A percentile compares a stretch with the other conserved stretches of the same genome.
phyloP scores from a whole-genome alignment of 2,329 filamentous ascomycete species.

The Nemania bipapillata region DNA sequence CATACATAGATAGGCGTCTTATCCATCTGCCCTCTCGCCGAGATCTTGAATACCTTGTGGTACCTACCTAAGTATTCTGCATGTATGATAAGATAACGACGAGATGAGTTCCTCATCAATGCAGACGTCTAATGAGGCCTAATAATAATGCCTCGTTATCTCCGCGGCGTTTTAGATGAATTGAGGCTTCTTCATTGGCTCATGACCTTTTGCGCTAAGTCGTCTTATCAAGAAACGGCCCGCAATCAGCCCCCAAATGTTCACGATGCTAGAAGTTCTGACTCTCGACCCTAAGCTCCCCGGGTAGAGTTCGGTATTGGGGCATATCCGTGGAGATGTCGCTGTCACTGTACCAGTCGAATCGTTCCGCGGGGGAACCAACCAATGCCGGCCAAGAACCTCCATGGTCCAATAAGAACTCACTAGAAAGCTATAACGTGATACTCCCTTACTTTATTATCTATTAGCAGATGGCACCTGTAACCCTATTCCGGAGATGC shows the following conservation, averaged over 20 bases:
- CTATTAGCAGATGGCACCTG: constrained; percentile 37
- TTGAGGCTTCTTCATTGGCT: constrained; percentile 17
- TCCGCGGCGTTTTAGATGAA: constrained; percentile 25
- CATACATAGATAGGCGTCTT: not conserved
- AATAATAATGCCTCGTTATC: constrained; percentile 27
- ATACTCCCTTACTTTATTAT: constrained; percentile 17
- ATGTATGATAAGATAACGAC: constrained; percentile 22
- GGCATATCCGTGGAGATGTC: constrained; percentile 34
- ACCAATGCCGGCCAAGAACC: not conserved
- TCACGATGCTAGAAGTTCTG: constrained; percentile 8
- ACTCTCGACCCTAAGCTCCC: not conserved
- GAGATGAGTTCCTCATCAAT: not conserved
- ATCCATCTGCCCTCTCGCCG: not conserved
- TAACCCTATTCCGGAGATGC: constrained; percentile 45
- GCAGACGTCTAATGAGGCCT: constrained; percentile 8
- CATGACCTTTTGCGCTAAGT: not conserved
- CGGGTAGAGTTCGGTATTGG: constrained; percentile 29
- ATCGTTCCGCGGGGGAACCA: constrained; percentile 8
- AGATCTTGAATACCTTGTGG: not conserved
- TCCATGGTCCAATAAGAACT: constrained; percentile 17
- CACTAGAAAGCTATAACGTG: not conserved
- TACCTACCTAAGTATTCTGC: no score
- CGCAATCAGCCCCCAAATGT: constrained; percentile 10
- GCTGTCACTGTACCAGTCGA: constrained; percentile 6
- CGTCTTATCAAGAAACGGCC: constrained; percentile 24